Conservation (phyloP, 192 early-diverging fungal genomes). For the Rhizoclosmatium sp. region DNA sequence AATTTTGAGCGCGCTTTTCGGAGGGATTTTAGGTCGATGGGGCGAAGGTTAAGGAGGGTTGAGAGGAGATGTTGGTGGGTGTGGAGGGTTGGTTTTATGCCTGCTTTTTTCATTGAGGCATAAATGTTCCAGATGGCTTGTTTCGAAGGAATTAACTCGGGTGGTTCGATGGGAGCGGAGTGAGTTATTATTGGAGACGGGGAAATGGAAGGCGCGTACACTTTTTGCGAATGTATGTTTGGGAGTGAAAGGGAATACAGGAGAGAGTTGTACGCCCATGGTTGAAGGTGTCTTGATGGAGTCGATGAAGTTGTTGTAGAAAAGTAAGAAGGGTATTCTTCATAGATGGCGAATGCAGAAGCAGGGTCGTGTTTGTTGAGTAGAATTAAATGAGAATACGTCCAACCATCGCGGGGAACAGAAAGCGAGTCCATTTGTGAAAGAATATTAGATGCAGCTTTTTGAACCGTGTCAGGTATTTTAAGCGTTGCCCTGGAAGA, state of each 20-base stretch:
- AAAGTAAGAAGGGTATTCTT: not conserved
- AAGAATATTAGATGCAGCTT: not conserved
- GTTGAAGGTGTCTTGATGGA: not conserved
- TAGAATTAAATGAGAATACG: constrained; percentile 10
- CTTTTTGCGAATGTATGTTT: not conserved
- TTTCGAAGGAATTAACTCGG: not conserved
- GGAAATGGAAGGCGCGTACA: not conserved
- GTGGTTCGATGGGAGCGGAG: not conserved
- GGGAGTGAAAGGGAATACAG: not conserved
- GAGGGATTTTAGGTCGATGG: constrained; percentile 12
- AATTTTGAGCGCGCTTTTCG: constrained; percentile 23
- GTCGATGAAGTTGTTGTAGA: no score
- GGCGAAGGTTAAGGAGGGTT: not conserved
- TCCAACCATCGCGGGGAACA: constrained; percentile 18
- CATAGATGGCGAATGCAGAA: not conserved
- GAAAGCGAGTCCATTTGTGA: not conserved
- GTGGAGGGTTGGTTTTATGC: not conserved
- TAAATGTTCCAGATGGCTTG: constrained; percentile 1
- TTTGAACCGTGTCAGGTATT: not conserved
- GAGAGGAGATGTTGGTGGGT: constrained; percentile 3
- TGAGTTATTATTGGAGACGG: not conserved
- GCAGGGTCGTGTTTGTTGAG: not conserved
- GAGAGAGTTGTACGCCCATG: constrained; percentile 26
- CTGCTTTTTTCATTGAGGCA: constrained; percentile 7
- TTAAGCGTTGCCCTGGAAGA: not conserved